A percentile compares a stretch with the other conserved stretches of the same genome.
These are phyloP conservation scores for Nepenthes mirabilis DNA, from an alignment of 148 eudicot species.

Conservation along the genomic window DNA sequence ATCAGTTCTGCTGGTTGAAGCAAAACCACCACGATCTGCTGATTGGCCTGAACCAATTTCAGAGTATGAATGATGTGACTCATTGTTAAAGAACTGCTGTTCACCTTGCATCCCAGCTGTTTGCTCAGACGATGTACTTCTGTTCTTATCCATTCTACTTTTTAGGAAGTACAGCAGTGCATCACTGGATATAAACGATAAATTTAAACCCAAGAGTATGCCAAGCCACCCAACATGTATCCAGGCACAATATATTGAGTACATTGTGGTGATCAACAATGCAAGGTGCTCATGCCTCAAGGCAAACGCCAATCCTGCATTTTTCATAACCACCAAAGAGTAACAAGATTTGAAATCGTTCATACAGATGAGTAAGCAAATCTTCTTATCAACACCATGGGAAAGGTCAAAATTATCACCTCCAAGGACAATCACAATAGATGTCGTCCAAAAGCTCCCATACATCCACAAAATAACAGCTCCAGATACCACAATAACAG, in stretches of 20 bases:
- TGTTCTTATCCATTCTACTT: constrained; percentile 42
- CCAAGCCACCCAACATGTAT: constrained; percentile 81
- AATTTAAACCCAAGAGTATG: constrained; percentile 48
- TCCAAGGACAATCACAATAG: constrained; percentile 38
- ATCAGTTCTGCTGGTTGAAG: constrained; percentile 87
- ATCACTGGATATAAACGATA: constrained; percentile 87
- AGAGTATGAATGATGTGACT: constrained; percentile 24
- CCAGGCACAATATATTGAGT: constrained; percentile 82
- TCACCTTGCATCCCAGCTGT: constrained; percentile 47
- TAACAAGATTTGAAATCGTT: neutral
- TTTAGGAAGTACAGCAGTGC: constrained; percentile 54
- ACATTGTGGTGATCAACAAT: constrained; percentile 43
- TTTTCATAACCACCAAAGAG: constrained; percentile 3
- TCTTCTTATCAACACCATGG: neutral
- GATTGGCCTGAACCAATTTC: constrained; percentile 39
- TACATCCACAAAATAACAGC: constrained; percentile 31
- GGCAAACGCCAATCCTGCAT: constrained; percentile 65
- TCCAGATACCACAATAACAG: constrained; percentile 29
- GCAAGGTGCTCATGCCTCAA: constrained; percentile 61
- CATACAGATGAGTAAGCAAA: neutral
- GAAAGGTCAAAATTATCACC: constrained; percentile 25
- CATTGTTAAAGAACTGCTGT: constrained; percentile 27
- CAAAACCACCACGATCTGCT: constrained; percentile 52
- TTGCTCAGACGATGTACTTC: constrained; percentile 38
- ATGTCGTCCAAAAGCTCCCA: constrained; percentile 44